Evolutionary conservation across 2,329 filamentous ascomycete species (phyloP).

Genomic region (Hypoxylon sp.): DNA sequence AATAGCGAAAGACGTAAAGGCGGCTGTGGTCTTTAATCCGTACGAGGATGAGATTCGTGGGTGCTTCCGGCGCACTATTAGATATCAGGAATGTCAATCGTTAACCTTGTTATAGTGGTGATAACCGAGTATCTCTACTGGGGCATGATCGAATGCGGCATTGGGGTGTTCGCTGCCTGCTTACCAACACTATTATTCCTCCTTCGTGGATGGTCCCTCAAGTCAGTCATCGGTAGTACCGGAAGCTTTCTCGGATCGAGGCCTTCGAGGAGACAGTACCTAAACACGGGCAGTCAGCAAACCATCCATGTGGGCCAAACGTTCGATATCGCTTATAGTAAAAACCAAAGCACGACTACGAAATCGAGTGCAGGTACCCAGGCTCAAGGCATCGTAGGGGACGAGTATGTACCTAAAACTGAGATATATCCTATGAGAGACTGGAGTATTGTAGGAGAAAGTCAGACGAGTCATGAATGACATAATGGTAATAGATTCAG

Average conservation of each 20-base stretch:
- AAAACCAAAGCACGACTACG: constrained; percentile 6
- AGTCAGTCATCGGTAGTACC: constrained; percentile 12
- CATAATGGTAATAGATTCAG: neutral
- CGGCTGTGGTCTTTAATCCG: constrained; percentile 19
- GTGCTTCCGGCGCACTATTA: neutral
- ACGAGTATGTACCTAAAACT: neutral
- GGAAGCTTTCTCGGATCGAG: constrained; percentile 11
- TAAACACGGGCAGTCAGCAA: constrained; percentile 8
- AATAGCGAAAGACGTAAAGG: constrained; percentile 11
- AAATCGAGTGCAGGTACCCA: neutral
- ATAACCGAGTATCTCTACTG: constrained; percentile 35
- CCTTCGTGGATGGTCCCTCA: neutral
- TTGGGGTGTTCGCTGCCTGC: constrained; percentile 36
- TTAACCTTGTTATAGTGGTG: constrained; percentile 17
- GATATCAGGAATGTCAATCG: no score
- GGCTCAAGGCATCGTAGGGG: neutral
- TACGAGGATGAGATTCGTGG: constrained; percentile 26
- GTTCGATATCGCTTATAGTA: neutral
- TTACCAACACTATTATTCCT: constrained; percentile 35
- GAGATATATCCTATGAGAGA: constrained; percentile 12
- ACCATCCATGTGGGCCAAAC: constrained; percentile 8
- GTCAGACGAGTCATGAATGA: neutral
- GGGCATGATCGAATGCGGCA: constrained; percentile 38
- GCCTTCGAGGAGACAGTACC: constrained; percentile 9
- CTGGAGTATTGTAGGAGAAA: neutral